phyloP scores from a whole-genome alignment of 257 asterid species.

The Buddleja alternifolia region DNA sequence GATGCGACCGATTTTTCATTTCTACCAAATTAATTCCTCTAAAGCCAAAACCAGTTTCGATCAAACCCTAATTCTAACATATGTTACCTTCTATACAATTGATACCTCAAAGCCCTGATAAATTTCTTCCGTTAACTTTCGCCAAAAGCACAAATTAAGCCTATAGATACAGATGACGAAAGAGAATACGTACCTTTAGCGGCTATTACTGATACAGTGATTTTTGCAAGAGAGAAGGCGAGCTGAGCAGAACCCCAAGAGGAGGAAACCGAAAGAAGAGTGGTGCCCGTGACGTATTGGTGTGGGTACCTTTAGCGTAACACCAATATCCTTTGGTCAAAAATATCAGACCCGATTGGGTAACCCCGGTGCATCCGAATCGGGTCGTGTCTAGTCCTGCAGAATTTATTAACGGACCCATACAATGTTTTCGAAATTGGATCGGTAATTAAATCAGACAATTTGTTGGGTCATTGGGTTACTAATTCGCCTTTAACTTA shows the following conservation, averaged over 20 bases:
- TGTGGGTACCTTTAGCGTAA: slow-evolving; percentile 34
- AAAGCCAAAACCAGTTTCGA: slow-evolving; percentile 30
- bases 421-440: too few relatives aligned
- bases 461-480: too few relatives aligned
- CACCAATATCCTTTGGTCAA: too few relatives aligned
- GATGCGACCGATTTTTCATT: slow-evolving; percentile 91
- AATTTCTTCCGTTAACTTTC: background rate
- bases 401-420: too few relatives aligned
- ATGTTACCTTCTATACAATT: slow-evolving; percentile 25
- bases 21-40: slow-evolving; percentile 28
- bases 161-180: slow-evolving; percentile 12
- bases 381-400: too few relatives aligned
- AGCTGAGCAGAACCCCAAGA: slow-evolving; percentile 42
- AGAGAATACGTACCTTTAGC: slow-evolving; percentile 28
- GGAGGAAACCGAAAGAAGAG: slow-evolving; percentile 40
- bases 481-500: too few relatives aligned
- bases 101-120: background rate
- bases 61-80: slow-evolving; percentile 49
- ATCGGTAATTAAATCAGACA: too few relatives aligned
- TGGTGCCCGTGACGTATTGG: slow-evolving; percentile 47
- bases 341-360: too few relatives aligned
- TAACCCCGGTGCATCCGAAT: too few relatives aligned
- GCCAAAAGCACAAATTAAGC: slow-evolving; percentile 11
- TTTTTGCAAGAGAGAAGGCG: slow-evolving; percentile 28
- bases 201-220: slow-evolving; percentile 27